These are phyloP conservation scores for Hypoxylon cercidicola DNA, from an alignment of 495 filamentous ascomycete genomes.

Conservation along the genomic window DNA sequence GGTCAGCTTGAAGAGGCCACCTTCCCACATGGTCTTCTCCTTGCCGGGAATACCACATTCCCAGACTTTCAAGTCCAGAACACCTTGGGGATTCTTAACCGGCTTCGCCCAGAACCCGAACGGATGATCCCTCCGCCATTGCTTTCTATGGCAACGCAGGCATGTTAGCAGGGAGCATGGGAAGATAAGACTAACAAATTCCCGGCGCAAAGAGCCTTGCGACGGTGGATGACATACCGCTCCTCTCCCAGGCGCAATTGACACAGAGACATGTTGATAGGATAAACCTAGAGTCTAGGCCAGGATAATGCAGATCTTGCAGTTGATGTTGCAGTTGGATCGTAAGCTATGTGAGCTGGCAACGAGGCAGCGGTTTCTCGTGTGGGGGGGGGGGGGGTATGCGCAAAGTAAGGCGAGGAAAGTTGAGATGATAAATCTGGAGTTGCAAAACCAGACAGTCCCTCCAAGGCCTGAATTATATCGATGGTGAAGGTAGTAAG, in stretches of 20 bases:
- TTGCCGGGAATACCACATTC: conserved; percentile 97
- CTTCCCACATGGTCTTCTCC: conserved; percentile 95
- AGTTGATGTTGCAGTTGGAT: background rate
- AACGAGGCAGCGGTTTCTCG: background rate
- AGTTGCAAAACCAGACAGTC: conserved; percentile 8
- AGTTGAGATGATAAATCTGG: conserved; percentile 7
- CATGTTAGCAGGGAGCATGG: conserved; percentile 16
- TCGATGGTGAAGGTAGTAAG: too few species aligned
- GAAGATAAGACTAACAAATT: conserved; percentile 23
- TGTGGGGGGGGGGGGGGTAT: conserved; percentile 3
- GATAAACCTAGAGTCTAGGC: background rate
- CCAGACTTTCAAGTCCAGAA: conserved; percentile 93
- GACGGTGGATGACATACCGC: conserved; percentile 65
- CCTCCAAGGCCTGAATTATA: background rate
- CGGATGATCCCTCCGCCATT: conserved; percentile 96
- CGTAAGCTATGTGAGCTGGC: background rate
- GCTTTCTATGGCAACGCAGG: conserved; percentile 70
- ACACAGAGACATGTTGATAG: conserved; percentile 80
- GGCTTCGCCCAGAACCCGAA: conserved; percentile 98
- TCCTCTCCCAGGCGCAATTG: conserved; percentile 91
- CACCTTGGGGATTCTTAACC: conserved; percentile 77
- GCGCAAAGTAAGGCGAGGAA: conserved; percentile 11
- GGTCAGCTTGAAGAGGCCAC: conserved; percentile 92
- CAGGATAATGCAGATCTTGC: background rate
- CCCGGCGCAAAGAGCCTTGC: background rate